Evolutionary conservation across 2,329 filamentous ascomycete species (phyloP), one percentile per base, ranked within the genome.

Genomic region (Paramyrothecium roridum): DNA sequence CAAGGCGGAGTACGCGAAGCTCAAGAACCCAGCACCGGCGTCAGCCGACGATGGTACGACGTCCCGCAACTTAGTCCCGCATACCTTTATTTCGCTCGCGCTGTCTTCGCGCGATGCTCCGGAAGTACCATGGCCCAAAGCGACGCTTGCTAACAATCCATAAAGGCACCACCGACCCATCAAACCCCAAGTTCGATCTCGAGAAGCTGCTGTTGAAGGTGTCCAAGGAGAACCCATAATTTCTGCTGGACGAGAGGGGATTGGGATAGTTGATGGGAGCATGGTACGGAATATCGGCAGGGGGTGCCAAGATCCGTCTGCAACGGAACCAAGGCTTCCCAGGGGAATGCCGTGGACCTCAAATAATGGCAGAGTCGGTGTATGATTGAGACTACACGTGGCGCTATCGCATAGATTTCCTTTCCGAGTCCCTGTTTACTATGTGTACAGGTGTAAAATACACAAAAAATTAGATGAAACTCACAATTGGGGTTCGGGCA

Each of bases 121-220:
- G 16, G 37, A 43, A 17, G 3, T 43, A 43, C n/a, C 12, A 6
- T 19, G 37, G 6, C 7, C 34, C 48, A 48, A 7, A 48, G 56
- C 50, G n/a, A 12, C 45, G 19, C 47, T 23, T 55, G 59, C 65
- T 70, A 58, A 70, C 61, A 3, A 20, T 33, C 16, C 10, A 46
- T 22, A 19, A 54, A 75, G 73, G 67, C 43, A 63, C 71, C 50
- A 68, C 67, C 57, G 88, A 98, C 77, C 88, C 88, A 58, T 85
- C 88, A 70, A 86, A 95, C 79, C 86, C 92, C 70, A 91, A 92
- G 70, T 98, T 98, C 79, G 93, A 99, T 73, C 82, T 98, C 65
- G 93, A 98, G 81, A 87, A 89, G 65, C 91, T 85, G 74, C 77
- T 96, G 73, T 83, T 85, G 68, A 80, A 84, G 66, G 76, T 91